Evolutionary conservation across 305 asterid species (phyloP).

Genomic region (Lippia alba): DNA sequence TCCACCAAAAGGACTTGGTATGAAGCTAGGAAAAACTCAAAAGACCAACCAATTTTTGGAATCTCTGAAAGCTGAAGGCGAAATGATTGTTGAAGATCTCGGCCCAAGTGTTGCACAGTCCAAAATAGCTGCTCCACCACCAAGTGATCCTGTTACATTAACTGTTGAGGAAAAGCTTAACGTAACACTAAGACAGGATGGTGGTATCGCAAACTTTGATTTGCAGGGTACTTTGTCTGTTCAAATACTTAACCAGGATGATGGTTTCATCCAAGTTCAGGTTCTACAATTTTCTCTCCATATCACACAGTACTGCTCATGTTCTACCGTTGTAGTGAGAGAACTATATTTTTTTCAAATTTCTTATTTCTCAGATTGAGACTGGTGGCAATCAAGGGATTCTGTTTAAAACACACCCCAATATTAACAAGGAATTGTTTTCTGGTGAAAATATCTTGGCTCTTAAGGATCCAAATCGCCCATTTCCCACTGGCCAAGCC

Average conservation of each 20-base stretch:
- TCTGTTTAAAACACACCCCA: constrained; percentile 80
- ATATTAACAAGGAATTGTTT: constrained; percentile 80
- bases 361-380: constrained; percentile 62
- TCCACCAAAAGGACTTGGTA: constrained; percentile 92
- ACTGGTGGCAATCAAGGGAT: constrained; percentile 75
- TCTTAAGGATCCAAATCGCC: constrained; percentile 73
- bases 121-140: constrained; percentile 69
- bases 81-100: constrained; percentile 87
- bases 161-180: constrained; percentile 84
- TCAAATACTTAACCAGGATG: constrained; percentile 82
- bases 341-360: background rate
- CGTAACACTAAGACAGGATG: constrained; percentile 77
- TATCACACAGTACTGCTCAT: constrained; percentile 1
- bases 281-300: constrained; percentile 43
- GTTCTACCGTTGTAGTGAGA: constrained; percentile 19
- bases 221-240: constrained; percentile 86
- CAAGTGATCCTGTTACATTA: constrained; percentile 90
- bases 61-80: constrained; percentile 95
- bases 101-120: constrained; percentile 78
- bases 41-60: constrained; percentile 91
- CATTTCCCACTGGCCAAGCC: constrained; percentile 74
- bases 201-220: constrained; percentile 81
- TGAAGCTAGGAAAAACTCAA: constrained; percentile 91
- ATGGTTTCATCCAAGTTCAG: constrained; percentile 92
- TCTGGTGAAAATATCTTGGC: constrained; percentile 77